A percentile compares a stretch with the other conserved stretches of the same genome.
Evolutionary conservation across 208 protist genomes (phyloP).

Genomic region (Crithidia sp.): DNA sequence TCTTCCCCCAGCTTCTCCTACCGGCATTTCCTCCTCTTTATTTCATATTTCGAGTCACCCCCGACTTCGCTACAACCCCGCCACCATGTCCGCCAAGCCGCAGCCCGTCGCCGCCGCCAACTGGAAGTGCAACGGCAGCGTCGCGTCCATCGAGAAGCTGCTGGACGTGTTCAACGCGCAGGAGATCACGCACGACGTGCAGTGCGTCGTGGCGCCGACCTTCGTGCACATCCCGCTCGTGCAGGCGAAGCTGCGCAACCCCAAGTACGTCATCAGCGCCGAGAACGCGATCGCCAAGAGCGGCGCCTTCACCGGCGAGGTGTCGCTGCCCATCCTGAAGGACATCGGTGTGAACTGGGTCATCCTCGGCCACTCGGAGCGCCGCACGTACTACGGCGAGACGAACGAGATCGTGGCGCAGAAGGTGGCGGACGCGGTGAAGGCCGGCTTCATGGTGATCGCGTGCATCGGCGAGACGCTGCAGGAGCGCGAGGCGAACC

Average conservation of each 20-base stretch:
- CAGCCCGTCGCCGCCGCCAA: conserved; percentile 94
- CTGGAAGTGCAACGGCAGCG: conserved; percentile 95
- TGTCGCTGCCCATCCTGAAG: conserved; percentile 91
- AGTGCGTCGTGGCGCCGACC: conserved; percentile 89
- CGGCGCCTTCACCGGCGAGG: conserved; percentile 92
- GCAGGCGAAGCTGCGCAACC: conserved; percentile 63
- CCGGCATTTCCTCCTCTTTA: too few species aligned
- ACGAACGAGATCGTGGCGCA: conserved; percentile 92
- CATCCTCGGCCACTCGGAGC: conserved; percentile 98
- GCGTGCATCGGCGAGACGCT: conserved; percentile 97
- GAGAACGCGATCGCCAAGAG: conserved; percentile 89
- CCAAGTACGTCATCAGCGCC: conserved; percentile 79
- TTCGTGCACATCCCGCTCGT: conserved; percentile 85
- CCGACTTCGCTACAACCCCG: too few species aligned
- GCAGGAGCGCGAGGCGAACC: conserved; percentile 90
- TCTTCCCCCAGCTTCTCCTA: neutral
- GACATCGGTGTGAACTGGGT: conserved; percentile 94
- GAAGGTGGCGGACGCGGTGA: conserved; percentile 89
- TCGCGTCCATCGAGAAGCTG: conserved; percentile 72
- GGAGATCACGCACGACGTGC: conserved; percentile 71
- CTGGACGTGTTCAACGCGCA: conserved; percentile 77
- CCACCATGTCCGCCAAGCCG: conserved; percentile 75
- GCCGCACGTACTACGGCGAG: conserved; percentile 95
- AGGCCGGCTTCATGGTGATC: conserved; percentile 94
- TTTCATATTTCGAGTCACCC: too few species aligned